Evolutionary conservation across 2,329 filamentous ascomycete genomes (phyloP), one percentile per base, ranked within the genome.

Genomic region (Fusarium nisikadoi): DNA sequence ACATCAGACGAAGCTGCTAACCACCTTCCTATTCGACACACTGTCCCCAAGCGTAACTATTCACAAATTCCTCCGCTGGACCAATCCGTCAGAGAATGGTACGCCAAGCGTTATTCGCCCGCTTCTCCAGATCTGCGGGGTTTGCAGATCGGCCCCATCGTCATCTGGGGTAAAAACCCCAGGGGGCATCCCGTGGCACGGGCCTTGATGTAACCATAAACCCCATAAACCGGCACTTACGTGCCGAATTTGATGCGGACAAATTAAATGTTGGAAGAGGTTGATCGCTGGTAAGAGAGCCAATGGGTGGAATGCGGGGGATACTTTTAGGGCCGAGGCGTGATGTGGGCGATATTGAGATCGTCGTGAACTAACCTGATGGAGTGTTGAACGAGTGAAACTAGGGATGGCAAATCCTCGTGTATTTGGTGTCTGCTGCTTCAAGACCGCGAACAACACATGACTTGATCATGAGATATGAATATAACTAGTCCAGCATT

Each of bases 231-330:
- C 63, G 63, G 63, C 63, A 66, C 42, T 5, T 20, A 29, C 8
- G 52, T 66, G 63, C 63, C 63, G 63, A 66, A 17, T 60, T 64
- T 66, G 43, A 66, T 60, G 63, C 63, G 63, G 27, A 36, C 63
- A 42, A 66, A 66, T 54, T 54, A 66, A 43, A 66, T 2, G 8
- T 2, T 29, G 8, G 25, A 12, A 39, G 6, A 17, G 27, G 4
- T 6, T 13, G 7, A 16, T 46, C 3, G 19, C 8, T 29, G 31
- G 13, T 38, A 31, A 39, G 8, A 29, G 36, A 25, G 29, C 61
- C 63, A 66, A 66, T 66, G 23, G 49, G 5, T 23, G 25, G 3
- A 25, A 3, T 27, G 13, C 8, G 49, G 35, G 31, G 49, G 23
- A 39, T 39, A 19, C 3, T 13, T 16, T 53, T 39, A 27, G 33